Evolutionary conservation across 148 eudicot species (phyloP).

Genomic region (Hydrangea macrophylla): DNA sequence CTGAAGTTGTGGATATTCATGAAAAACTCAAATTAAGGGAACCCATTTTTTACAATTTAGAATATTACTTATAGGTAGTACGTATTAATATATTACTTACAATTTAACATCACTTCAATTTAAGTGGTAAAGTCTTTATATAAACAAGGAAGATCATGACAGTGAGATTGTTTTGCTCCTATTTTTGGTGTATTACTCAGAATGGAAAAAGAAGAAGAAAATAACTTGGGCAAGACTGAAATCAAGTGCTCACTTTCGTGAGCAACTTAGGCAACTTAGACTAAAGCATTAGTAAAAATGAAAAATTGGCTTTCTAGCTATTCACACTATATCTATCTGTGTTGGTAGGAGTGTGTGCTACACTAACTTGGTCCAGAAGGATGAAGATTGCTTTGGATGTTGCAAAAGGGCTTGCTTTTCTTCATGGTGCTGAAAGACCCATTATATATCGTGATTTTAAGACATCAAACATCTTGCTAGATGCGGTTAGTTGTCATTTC

Average conservation of each 20-base stretch:
- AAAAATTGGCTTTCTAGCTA: constrained; percentile 1
- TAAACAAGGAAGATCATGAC: background rate
- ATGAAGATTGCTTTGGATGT: constrained; percentile 79
- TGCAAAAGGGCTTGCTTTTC: constrained; percentile 84
- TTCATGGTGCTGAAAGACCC: constrained; percentile 64
- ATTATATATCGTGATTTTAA: constrained; percentile 85
- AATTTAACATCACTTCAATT: no score
- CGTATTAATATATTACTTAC: no score
- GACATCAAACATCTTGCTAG: constrained; percentile 83
- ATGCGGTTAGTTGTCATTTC: constrained; percentile 47
- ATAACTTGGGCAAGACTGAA: background rate
- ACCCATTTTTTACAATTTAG: no score
- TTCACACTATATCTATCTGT: constrained; percentile 4
- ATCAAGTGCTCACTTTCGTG: background rate
- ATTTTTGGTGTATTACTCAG: no score
- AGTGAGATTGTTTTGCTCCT: background rate
- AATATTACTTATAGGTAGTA: no score
- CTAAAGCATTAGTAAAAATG: background rate
- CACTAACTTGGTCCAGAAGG: constrained; percentile 78
- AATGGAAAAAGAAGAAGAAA: no score
- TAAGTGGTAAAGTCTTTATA: no score
- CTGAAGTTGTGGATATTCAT: no score
- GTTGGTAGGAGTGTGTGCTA: constrained; percentile 57
- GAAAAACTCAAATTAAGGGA: no score
- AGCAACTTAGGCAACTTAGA: background rate